These are phyloP conservation scores for Jamesozyma spencerorum DNA, from an alignment of 805 yeast genomes.

Conservation along the genomic window DNA sequence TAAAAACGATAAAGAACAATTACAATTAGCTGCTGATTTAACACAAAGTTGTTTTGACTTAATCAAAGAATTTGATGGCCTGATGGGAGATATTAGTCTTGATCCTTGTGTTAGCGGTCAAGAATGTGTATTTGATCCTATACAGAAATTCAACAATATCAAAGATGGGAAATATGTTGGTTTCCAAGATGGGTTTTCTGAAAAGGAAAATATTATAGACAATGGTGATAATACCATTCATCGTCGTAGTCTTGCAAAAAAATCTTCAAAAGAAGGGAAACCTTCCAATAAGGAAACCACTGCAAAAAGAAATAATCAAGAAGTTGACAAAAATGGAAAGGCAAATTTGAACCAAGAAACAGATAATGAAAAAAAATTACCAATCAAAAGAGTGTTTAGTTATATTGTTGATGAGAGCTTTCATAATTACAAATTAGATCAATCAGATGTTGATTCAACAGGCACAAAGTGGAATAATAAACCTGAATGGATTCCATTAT, in stretches of 20 bases:
- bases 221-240: neutral
- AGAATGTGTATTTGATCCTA: constrained; percentile 13
- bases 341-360: constrained; percentile 2
- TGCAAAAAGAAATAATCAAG: too few relatives aligned
- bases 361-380: constrained; percentile 2
- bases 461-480: constrained; percentile 16
- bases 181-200: constrained; percentile 4
- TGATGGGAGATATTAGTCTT: constrained; percentile 6
- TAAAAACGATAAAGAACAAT: neutral
- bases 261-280: neutral
- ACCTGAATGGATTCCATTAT: constrained; percentile 26
- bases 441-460: constrained; percentile 8
- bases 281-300: neutral
- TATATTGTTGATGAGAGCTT: constrained; percentile 5
- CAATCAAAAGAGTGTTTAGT: constrained; percentile 2
- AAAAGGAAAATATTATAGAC: neutral
- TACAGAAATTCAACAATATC: constrained; percentile 16
- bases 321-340: neutral
- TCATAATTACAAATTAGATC: constrained; percentile 1
- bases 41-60: constrained; percentile 43
- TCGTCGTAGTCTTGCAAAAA: neutral
- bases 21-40: constrained; percentile 34
- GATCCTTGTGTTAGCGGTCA: constrained; percentile 3
- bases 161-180: constrained; percentile 15
- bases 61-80: constrained; percentile 30